These are phyloP conservation scores for Amauroascus verrucosus DNA, from an alignment of 2,329 filamentous ascomycete species.

Conservation along the genomic window DNA sequence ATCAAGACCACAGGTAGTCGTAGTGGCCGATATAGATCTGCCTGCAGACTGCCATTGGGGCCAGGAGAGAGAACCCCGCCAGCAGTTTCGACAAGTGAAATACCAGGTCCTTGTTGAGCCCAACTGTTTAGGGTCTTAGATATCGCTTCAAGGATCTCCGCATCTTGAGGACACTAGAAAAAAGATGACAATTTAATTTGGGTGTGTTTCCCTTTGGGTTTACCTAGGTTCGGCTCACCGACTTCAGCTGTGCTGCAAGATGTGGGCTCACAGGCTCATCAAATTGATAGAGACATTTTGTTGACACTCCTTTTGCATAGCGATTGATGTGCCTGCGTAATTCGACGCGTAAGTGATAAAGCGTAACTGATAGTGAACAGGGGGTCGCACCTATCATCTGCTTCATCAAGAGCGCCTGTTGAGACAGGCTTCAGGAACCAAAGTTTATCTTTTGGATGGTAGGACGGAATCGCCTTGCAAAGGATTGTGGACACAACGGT, in stretches of 20 bases:
- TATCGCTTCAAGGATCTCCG: conserved; percentile 44
- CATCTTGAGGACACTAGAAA: conserved; percentile 41
- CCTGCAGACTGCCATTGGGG: conserved; percentile 65
- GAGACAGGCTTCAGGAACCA: conserved; percentile 72
- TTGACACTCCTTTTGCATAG: conserved; percentile 48
- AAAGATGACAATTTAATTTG: not conserved
- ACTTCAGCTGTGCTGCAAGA: conserved; percentile 51
- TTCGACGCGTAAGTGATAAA: not conserved
- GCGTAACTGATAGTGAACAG: not conserved
- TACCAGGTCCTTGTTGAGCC: conserved; percentile 13
- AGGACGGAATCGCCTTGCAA: conserved; percentile 49
- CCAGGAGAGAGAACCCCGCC: conserved; percentile 72
- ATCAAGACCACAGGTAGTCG: conserved; percentile 64
- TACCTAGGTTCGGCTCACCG: conserved; percentile 31
- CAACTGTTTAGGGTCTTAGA: conserved; percentile 33
- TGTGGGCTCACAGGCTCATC: conserved; percentile 68
- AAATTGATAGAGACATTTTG: conserved; percentile 60
- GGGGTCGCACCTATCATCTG: conserved; percentile 53
- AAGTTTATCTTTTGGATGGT: conserved; percentile 35
- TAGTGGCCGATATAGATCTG: conserved; percentile 64
- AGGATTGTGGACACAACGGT: conserved; percentile 68
- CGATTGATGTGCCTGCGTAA: conserved; percentile 49
- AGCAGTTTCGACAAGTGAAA: conserved; percentile 56
- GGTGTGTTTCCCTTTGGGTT: conserved; percentile 2
- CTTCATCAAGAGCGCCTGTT: conserved; percentile 58